Evolutionary conservation across 345 rosid species (phyloP), one percentile per base, ranked within the genome.

Genomic region (Hibiscus tridactylites): DNA sequence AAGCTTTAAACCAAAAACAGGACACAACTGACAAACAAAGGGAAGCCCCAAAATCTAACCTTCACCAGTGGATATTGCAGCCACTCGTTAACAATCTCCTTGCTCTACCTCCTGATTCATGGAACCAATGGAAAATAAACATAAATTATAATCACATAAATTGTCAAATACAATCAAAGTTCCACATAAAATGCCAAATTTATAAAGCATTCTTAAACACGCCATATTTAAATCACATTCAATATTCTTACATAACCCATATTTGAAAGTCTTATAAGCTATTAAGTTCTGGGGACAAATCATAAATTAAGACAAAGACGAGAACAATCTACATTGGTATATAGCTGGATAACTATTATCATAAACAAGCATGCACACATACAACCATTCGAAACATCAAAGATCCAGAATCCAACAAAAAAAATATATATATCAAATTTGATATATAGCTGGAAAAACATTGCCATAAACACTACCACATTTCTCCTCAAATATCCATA

Each of bases 81-180:
- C 58, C 73, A 72, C 37, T 56, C 29, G 3, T 63, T 59, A 74
- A 63, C 11, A 70, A 65, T 76, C 60, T 42, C 33, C 71, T 54
- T 71, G 58, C 72, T 49, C 62, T 73, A 74, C 37, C 29, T 67
- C 81, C 89, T 81, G 73, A 76, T 71, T 49, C 39, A 68, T 67
- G 15, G 65, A 71, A 35, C 66, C 42, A 31, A 16, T 44, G 21
- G 13, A 69, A 74, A 49, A 21, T 21, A 6, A 68, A 54, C 78
- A 56, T 44, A 54, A 21, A 70, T 9, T 37, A 70, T 53, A 50
- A 35, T 8, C 39, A 35, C 39, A 35, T 35, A 35, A 37, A 37
- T 35, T 35, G 39, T 6, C 39, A 35, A 35, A 35, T 35, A 35
- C 39, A 5, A 35, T 35, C 39, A 35, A 35, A 35, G 39, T 6